Evolutionary conservation across 768 basidiomycete genomes (phyloP).

Genomic region (Rhizopogon vulgaris): DNA sequence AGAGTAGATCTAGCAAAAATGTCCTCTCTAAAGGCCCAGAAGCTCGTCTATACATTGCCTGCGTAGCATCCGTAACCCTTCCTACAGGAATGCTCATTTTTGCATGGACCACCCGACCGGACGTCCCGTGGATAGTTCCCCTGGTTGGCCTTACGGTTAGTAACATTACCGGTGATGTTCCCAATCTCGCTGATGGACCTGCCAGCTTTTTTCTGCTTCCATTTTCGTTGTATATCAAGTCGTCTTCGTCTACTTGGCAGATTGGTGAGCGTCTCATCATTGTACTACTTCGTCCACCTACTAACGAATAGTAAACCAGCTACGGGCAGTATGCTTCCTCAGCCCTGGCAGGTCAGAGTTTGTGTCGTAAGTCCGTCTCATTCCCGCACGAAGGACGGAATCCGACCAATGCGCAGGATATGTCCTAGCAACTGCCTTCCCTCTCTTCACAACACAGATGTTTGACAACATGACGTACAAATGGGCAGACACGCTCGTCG

Average conservation of each 20-base stretch:
- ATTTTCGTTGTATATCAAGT: slow-evolving; percentile 49
- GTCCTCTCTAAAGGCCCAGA: slow-evolving; percentile 35
- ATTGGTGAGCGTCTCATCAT: slow-evolving; percentile 39
- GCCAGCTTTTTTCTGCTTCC: slow-evolving; percentile 40
- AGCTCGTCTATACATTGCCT: slow-evolving; percentile 33
- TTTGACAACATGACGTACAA: slow-evolving; percentile 47
- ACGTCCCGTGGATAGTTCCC: slow-evolving; percentile 52
- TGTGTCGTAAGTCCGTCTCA: slow-evolving; percentile 37
- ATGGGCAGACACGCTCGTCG: slow-evolving; percentile 59
- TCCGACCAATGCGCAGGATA: slow-evolving; percentile 32
- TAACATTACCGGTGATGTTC: neutral
- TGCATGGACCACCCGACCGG: slow-evolving; percentile 55
- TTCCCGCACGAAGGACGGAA: neutral
- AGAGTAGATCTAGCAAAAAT: slow-evolving; percentile 19
- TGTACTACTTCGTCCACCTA: neutral
- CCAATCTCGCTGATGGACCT: neutral
- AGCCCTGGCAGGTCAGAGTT: slow-evolving; percentile 21
- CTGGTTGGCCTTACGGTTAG: slow-evolving; percentile 19
- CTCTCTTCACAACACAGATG: slow-evolving; percentile 59
- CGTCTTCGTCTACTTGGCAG: slow-evolving; percentile 56
- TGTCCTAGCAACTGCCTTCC: slow-evolving; percentile 45
- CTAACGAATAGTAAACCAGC: slow-evolving; percentile 14
- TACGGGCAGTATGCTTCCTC: slow-evolving; percentile 62
- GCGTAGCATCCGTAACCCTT: slow-evolving; percentile 44
- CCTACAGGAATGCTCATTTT: slow-evolving; percentile 64